Evolutionary conservation across 331 rosid species (phyloP).

Genomic region (Telfairia occidentalis): DNA sequence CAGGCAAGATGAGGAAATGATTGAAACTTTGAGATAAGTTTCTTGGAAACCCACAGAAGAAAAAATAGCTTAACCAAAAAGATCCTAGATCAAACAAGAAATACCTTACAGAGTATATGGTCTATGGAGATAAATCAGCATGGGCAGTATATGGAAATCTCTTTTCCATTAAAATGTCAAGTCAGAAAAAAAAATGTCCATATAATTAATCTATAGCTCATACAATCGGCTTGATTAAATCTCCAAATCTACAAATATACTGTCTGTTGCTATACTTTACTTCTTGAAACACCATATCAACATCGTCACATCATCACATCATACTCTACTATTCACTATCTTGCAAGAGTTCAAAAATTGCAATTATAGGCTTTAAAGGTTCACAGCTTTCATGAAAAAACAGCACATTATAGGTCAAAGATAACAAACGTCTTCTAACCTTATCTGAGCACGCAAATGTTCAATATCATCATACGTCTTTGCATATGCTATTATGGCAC

Average conservation of each 20-base stretch:
- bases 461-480: slow-evolving; percentile 51
- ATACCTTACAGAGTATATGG: neutral
- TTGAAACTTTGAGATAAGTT: neutral
- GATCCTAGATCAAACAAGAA: neutral
- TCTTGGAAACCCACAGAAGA: neutral
- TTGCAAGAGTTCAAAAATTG: neutral
- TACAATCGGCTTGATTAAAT: neutral
- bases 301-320: neutral
- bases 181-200: neutral
- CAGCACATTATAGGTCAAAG: neutral
- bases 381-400: neutral
- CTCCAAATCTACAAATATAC: neutral
- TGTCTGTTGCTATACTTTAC: neutral
- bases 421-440: slow-evolving; percentile 33
- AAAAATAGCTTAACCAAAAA: neutral
- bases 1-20: neutral
- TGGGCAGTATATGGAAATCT: neutral
- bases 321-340: neutral
- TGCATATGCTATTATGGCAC: slow-evolving; percentile 68
- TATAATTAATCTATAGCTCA: neutral
- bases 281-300: neutral
- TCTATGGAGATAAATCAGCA: neutral
- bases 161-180: neutral
- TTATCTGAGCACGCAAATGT: slow-evolving; percentile 91
- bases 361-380: neutral